Evolutionary conservation across 164 flowering plant genomes (phyloP).

Genomic region (Sextonia rubra): DNA sequence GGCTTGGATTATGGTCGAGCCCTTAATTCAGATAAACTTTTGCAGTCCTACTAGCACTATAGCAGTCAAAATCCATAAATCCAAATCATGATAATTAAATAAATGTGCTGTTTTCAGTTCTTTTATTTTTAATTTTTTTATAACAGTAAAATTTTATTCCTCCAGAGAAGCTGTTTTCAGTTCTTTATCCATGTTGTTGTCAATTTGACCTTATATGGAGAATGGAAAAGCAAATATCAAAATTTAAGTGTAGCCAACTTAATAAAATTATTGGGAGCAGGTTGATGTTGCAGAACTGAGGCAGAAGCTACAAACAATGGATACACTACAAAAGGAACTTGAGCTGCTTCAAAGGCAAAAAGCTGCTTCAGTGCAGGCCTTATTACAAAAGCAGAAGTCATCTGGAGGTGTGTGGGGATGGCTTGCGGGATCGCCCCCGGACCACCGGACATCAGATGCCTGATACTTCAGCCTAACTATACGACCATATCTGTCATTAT

Average conservation of each 20-base stretch:
- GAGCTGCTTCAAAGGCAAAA: slow-evolving; percentile 89
- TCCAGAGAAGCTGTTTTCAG: too few relatives aligned
- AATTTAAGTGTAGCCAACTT: not conserved
- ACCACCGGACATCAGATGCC: slow-evolving; percentile 34
- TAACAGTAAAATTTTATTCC: too few relatives aligned
- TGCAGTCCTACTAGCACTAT: too few relatives aligned
- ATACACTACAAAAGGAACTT: slow-evolving; percentile 75
- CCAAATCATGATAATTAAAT: not conserved
- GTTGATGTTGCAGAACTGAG: slow-evolving; percentile 94
- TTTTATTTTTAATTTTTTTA: too few relatives aligned
- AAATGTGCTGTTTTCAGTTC: not conserved
- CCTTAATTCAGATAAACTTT: not conserved
- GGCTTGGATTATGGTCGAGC: not conserved
- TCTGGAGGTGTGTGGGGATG: slow-evolving; percentile 97
- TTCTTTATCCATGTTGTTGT: too few relatives aligned
- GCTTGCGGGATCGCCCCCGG: slow-evolving; percentile 76
- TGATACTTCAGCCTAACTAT: slow-evolving; percentile 10
- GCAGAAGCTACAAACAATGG: slow-evolving; percentile 85
- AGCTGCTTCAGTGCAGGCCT: slow-evolving; percentile 84
- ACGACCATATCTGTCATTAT: not conserved
- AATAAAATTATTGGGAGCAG: slow-evolving; percentile 27
- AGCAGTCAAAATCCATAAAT: not conserved
- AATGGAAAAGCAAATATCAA: not conserved
- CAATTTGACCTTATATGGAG: not conserved
- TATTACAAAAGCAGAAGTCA: slow-evolving; percentile 44